These are phyloP conservation scores for Hypoxylon intermedium DNA, from an alignment of 495 filamentous ascomycete species.

Conservation along the genomic window DNA sequence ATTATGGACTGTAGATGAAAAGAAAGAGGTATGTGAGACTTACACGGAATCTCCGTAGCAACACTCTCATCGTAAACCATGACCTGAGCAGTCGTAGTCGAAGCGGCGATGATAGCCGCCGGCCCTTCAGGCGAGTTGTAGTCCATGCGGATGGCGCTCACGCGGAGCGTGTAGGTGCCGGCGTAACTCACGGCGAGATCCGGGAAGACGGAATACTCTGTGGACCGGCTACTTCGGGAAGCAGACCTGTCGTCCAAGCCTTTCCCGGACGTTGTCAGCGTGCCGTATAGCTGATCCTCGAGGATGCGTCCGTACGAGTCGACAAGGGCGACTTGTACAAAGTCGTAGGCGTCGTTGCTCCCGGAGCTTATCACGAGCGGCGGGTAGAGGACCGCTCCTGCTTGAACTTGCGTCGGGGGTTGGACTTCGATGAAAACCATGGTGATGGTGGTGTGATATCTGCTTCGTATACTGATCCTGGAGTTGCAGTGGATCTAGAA, in stretches of 20 bases:
- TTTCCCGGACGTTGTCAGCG: conserved; percentile 18
- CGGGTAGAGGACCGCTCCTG: conserved; percentile 30
- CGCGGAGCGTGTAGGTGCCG: conserved; percentile 21
- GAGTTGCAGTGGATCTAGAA: conserved; percentile 16
- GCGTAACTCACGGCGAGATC: conserved; percentile 27
- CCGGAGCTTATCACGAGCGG: conserved; percentile 32
- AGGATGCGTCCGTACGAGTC: conserved; percentile 33
- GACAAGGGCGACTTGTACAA: conserved; percentile 26
- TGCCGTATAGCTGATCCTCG: conserved; percentile 31
- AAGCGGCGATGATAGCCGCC: conserved; percentile 19
- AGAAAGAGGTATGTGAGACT: neutral
- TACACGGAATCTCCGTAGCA: conserved; percentile 31
- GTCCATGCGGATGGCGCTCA: conserved; percentile 33
- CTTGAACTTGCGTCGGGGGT: conserved; percentile 29
- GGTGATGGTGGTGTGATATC: conserved; percentile 4
- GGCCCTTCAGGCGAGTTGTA: conserved; percentile 26
- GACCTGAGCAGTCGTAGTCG: conserved; percentile 20
- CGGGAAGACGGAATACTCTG: conserved; percentile 26
- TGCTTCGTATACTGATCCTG: conserved; percentile 12
- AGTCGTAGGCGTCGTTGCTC: conserved; percentile 28
- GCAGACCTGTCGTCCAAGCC: conserved; percentile 15
- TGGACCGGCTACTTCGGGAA: conserved; percentile 24
- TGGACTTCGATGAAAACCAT: conserved; percentile 36
- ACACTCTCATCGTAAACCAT: conserved; percentile 31
- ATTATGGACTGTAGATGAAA: neutral